Evolutionary conservation across 2,329 filamentous ascomycete species (phyloP).

Genomic region (Neonectria faginata): DNA sequence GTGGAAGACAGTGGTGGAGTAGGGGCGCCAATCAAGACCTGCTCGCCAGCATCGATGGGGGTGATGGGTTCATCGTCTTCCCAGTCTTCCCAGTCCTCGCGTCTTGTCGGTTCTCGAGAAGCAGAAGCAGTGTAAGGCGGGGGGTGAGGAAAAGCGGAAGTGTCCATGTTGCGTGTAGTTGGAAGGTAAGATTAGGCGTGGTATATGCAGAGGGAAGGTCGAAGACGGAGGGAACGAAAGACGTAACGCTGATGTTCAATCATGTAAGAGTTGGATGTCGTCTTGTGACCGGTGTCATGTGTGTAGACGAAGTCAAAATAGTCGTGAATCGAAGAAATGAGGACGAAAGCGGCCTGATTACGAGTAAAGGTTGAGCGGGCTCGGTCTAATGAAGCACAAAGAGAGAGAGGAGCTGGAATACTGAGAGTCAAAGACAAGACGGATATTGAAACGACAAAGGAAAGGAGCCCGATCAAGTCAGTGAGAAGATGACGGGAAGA

Average conservation of each 20-base stretch:
- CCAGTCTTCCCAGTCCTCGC: slow-evolving; percentile 67
- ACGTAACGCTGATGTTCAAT: slow-evolving; percentile 25
- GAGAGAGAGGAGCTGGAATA: slow-evolving; percentile 23
- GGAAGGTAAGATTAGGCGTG: slow-evolving; percentile 23
- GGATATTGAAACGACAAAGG: slow-evolving; percentile 38
- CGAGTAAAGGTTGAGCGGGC: slow-evolving; percentile 18
- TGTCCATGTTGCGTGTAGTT: slow-evolving; percentile 32
- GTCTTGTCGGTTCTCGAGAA: slow-evolving; percentile 33
- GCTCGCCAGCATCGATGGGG: slow-evolving; percentile 54
- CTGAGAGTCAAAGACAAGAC: slow-evolving; percentile 21
- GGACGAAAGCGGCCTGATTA: slow-evolving; percentile 14
- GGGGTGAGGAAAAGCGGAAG: slow-evolving; percentile 27
- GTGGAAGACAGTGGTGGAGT: slow-evolving; percentile 33
- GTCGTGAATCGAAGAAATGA: slow-evolving; percentile 12
- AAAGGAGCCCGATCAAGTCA: slow-evolving; percentile 34
- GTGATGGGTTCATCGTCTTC: slow-evolving; percentile 61
- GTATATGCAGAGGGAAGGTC: slow-evolving; percentile 7
- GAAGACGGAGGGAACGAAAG: slow-evolving; percentile 7
- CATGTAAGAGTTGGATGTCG: slow-evolving; percentile 25
- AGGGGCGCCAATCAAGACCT: slow-evolving; percentile 46
- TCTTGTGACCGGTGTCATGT: slow-evolving; percentile 25
- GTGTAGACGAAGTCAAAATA: slow-evolving; percentile 21
- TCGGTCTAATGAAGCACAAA: slow-evolving; percentile 30
- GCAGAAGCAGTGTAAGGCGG: slow-evolving; percentile 31
- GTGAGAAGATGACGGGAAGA: slow-evolving; percentile 21